Evolutionary conservation across 2,329 filamentous ascomycete genomes (phyloP), one percentile per base, ranked within the genome.

Genomic region (Venturiaceae sp.): DNA sequence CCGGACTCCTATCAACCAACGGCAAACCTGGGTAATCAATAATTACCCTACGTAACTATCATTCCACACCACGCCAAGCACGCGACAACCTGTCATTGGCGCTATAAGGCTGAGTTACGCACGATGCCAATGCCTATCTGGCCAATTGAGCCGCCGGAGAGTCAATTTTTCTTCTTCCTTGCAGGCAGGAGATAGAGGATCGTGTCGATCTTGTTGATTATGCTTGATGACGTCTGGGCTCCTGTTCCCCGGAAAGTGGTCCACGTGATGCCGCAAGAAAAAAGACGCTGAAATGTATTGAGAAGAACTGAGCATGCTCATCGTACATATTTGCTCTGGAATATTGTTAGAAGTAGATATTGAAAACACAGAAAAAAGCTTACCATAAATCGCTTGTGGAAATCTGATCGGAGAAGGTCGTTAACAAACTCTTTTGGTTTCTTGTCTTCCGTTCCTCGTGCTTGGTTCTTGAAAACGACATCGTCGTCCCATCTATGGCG

Each of bases 401-500:
- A 99, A 73, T 99, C 94, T 32, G 91, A 96, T 62, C 92, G 85
- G 63, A 97, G 76, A 68, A 96, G 79, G 74, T 97, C 91, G 70
- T 99, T 99, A 72, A 99, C 92, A 75, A 99, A 99, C 73, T 96
- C 92, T 77, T 92, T 95, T 77, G 87, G 91, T 62, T 87, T 85
- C 77, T 87, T 92, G 62, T 96, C 90, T 69, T 97, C 92, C 0
- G 92, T 96, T 8, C 92, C 94, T 60, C 94, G 83, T 34, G 92
- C 94, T 75, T 99, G 94, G 72, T 99, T 99, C 78, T 96, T 97
- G 77, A 99, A 99, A 2, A 99, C 92, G 13, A 99, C 94, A 70
- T 99, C 94, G 67, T 99, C 94, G 66, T 99, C 94, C 94, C 94
- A 99, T 65, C 92, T 76, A 11, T 39, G 9, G 13, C 70, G 67